phyloP scores from a whole-genome alignment of 306 rosid genomes.

The Prosopis cineraria region DNA sequence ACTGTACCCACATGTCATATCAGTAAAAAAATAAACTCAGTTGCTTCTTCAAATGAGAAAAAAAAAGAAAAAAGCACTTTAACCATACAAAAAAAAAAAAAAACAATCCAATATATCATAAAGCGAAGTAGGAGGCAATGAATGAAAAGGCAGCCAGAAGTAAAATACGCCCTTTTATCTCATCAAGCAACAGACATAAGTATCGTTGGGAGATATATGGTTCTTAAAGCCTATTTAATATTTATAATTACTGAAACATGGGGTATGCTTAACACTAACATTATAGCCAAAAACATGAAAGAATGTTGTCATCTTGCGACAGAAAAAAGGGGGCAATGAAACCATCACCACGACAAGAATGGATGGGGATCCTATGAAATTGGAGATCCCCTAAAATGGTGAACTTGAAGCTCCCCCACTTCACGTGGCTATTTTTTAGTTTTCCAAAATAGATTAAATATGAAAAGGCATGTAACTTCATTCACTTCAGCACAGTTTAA shows the following conservation, averaged over 20 bases:
- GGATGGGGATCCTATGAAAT: not conserved
- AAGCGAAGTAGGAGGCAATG: not conserved
- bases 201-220: not conserved
- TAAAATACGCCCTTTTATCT: not conserved
- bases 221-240: not conserved
- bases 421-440: not conserved
- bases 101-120: not conserved
- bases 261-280: not conserved
- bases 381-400: not conserved
- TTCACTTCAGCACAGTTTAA: not conserved
- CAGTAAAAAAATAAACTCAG: not conserved
- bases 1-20: not conserved
- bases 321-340: not conserved
- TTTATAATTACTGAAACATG: not conserved
- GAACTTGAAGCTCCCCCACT: not conserved
- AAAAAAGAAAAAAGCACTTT: not conserved
- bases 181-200: not conserved
- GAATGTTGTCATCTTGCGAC: not conserved
- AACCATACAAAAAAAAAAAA: not conserved
- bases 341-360: not conserved
- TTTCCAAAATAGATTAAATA: not conserved
- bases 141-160: not conserved
- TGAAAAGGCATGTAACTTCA: not conserved
- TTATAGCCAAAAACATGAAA: not conserved
- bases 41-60: not conserved